These are phyloP conservation scores for Ramalina peruviana DNA, from an alignment of 495 filamentous ascomycete genomes.

Conservation along the genomic window DNA sequence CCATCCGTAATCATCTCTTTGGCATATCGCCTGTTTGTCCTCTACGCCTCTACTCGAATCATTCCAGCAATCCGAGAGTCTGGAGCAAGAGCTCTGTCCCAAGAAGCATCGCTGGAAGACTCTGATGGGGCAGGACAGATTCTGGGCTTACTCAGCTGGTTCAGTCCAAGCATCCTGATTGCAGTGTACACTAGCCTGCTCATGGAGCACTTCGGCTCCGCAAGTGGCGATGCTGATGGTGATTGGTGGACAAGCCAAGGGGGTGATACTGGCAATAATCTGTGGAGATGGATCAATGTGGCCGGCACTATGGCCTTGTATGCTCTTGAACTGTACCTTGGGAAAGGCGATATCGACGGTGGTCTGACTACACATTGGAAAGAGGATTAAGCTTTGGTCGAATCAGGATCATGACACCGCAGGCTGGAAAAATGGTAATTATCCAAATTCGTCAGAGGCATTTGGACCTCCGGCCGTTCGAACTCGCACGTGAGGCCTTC, in stretches of 20 bases:
- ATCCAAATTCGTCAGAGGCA: background rate
- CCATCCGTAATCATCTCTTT: slow-evolving; percentile 90
- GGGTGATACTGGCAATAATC: slow-evolving; percentile 63
- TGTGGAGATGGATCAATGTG: slow-evolving; percentile 89
- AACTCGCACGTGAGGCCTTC: background rate
- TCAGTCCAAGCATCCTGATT: slow-evolving; percentile 82
- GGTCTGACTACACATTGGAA: slow-evolving; percentile 77
- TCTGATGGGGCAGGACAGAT: slow-evolving; percentile 66
- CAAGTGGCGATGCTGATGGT: slow-evolving; percentile 45
- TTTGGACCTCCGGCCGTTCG: background rate
- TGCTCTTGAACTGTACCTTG: slow-evolving; percentile 73
- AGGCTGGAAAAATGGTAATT: background rate
- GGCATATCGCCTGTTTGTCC: slow-evolving; percentile 79
- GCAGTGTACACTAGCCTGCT: slow-evolving; percentile 93
- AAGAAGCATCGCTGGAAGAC: slow-evolving; percentile 75
- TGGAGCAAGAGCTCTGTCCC: slow-evolving; percentile 64
- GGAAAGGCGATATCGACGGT: slow-evolving; percentile 59
- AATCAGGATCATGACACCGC: background rate
- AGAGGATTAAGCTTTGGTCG: slow-evolving; percentile 47
- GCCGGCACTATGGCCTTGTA: slow-evolving; percentile 78
- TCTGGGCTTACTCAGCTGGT: slow-evolving; percentile 74
- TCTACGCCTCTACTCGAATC: slow-evolving; percentile 91
- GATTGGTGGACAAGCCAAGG: slow-evolving; percentile 80
- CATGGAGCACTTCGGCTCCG: slow-evolving; percentile 82
- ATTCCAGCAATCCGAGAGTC: slow-evolving; percentile 84